These are phyloP conservation scores for Scutellaria barbata DNA, from an alignment of 257 asterid species.

Conservation along the genomic window DNA sequence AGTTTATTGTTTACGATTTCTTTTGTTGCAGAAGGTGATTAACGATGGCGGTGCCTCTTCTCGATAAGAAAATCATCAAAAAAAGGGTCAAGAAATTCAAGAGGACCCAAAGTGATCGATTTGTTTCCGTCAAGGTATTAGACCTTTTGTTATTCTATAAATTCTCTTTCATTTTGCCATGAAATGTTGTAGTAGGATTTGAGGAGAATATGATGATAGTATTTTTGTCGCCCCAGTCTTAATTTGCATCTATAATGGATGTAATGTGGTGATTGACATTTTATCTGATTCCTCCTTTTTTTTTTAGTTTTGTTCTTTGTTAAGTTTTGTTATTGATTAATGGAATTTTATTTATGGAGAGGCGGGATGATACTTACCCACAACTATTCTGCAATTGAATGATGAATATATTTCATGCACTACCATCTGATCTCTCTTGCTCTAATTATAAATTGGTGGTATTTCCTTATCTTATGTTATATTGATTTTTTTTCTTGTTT, in stretches of 20 bases:
- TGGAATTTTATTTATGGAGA: not conserved
- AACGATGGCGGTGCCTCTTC: slow-evolving; percentile 59
- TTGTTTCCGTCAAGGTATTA: slow-evolving; percentile 53
- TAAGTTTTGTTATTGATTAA: not conserved
- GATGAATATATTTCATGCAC: slow-evolving; percentile 75
- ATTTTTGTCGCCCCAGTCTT: slow-evolving; percentile 56
- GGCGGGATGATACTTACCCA: slow-evolving; percentile 62
- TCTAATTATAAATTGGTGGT: not conserved
- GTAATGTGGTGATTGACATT: slow-evolving; percentile 56
- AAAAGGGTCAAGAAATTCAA: slow-evolving; percentile 58
- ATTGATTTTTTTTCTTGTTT: not conserved
- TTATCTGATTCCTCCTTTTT: slow-evolving; percentile 42
- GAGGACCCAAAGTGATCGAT: slow-evolving; percentile 57
- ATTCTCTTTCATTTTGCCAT: not conserved
- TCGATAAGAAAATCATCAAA: slow-evolving; percentile 49
- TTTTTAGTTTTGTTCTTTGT: not conserved
- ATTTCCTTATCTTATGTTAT: not conserved
- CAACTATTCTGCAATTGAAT: slow-evolving; percentile 58
- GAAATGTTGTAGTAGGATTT: not conserved
- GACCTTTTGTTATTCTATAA: not conserved
- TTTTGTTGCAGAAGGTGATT: slow-evolving; percentile 31
- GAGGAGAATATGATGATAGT: slow-evolving; percentile 43
- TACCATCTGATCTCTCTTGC: slow-evolving; percentile 81
- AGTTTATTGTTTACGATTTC: not conserved
- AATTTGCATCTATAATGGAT: slow-evolving; percentile 43